A percentile compares a stretch with the other conserved stretches of the same genome.
Conservation (phyloP, 2,329 filamentous ascomycete species). For the Annulohypoxylon truncatum region DNA sequence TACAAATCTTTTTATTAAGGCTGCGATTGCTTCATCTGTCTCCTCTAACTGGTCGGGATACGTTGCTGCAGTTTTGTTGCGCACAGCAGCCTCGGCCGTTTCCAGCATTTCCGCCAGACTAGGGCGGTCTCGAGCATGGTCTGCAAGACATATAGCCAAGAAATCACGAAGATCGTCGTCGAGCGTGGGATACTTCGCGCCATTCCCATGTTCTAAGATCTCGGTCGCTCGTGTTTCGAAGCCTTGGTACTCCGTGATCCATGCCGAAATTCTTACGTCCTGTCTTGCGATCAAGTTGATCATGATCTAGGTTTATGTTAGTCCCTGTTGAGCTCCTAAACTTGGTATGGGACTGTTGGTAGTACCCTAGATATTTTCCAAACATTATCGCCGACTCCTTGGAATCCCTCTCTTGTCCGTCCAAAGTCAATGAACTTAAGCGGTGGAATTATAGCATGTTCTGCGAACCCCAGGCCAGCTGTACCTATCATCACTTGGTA, state of each 20-base stretch:
- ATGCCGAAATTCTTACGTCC: not conserved
- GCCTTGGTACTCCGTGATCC: conserved; percentile 12
- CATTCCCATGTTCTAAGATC: conserved; percentile 23
- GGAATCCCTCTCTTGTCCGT: not conserved
- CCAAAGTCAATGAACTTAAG: conserved; percentile 35
- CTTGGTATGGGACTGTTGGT: not conserved
- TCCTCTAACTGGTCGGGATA: not conserved
- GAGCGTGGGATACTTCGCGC: conserved; percentile 18
- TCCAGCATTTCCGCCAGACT: conserved; percentile 14
- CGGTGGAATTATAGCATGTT: conserved; percentile 21
- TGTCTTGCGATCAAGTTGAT: conserved; percentile 19
- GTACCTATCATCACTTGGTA: conserved; percentile 24
- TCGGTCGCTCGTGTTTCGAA: conserved; percentile 21
- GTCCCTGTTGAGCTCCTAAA: not conserved
- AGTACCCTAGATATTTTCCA: conserved; percentile 17
- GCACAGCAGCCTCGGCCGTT: conserved; percentile 12
- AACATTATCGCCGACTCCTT: conserved; percentile 10
- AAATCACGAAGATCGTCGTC: conserved; percentile 25
- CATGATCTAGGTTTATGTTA: conserved; percentile 20
- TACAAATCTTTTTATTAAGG: conserved; percentile 8
- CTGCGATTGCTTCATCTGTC: conserved; percentile 15
- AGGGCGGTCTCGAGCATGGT: conserved; percentile 1
- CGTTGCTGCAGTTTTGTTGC: conserved; percentile 11
- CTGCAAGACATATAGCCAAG: conserved; percentile 18
- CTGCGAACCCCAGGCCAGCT: conserved; percentile 2